Conservation (phyloP, 768 basidiomycete genomes). For the Leccinum fibrillosum region DNA sequence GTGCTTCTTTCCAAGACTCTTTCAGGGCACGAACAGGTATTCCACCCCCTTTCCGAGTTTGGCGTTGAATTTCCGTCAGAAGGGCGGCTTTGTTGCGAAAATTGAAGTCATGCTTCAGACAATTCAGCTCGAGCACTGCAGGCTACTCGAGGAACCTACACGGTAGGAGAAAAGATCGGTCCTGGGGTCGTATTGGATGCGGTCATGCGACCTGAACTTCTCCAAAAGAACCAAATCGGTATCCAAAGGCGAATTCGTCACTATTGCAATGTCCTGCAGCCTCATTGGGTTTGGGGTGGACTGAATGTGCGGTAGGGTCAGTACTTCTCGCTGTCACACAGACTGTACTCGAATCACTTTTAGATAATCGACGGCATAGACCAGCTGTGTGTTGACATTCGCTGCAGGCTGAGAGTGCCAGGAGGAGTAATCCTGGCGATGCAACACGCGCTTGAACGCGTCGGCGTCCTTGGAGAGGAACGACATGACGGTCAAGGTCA, state of each 20-base stretch:
- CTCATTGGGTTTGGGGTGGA: constrained; percentile 78
- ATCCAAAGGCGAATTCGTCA: constrained; percentile 74
- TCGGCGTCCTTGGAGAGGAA: constrained; percentile 67
- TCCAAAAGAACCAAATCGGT: constrained; percentile 69
- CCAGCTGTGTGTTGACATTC: constrained; percentile 84
- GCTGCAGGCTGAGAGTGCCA: constrained; percentile 89
- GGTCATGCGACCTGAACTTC: constrained; percentile 79
- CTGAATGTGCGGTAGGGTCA: constrained; percentile 30
- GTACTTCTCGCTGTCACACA: constrained; percentile 5
- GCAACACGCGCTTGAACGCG: constrained; percentile 62
- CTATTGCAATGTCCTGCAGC: constrained; percentile 81
- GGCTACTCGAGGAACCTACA: constrained; percentile 38
- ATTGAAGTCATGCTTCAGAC: constrained; percentile 73
- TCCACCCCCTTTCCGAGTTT: constrained; percentile 80
- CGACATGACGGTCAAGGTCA: constrained; percentile 47
- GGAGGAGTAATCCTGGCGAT: constrained; percentile 65
- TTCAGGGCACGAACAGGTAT: constrained; percentile 81
- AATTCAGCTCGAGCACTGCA: constrained; percentile 2
- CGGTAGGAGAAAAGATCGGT: constrained; percentile 87
- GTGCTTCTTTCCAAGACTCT: constrained; percentile 90
- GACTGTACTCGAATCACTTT: constrained; percentile 47
- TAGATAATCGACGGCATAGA: constrained; percentile 78
- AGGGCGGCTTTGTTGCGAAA: constrained; percentile 83
- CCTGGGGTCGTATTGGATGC: constrained; percentile 74
- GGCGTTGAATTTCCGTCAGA: constrained; percentile 80